These are phyloP conservation scores for Solanum chiquidenum DNA, from an alignment of 257 asterid genomes.

Conservation along the genomic window DNA sequence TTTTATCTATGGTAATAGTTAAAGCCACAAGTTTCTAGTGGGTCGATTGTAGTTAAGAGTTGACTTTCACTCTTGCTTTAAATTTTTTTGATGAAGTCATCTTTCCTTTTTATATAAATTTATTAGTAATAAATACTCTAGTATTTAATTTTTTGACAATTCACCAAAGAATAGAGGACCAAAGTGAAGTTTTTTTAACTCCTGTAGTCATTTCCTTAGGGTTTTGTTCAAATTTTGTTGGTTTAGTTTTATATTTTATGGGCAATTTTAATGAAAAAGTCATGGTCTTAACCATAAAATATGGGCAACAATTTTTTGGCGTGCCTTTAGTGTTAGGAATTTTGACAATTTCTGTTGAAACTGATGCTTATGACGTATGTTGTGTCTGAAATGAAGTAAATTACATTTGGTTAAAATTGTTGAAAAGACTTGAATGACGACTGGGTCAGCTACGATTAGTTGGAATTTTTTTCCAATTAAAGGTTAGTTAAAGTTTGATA, in stretches of 20 bases:
- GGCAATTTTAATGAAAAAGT: background rate
- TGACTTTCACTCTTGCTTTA: background rate
- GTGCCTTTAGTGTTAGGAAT: background rate
- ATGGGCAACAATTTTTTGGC: background rate
- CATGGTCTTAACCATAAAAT: background rate
- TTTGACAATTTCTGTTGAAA: background rate
- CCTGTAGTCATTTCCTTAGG: background rate
- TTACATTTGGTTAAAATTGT: background rate
- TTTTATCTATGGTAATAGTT: background rate
- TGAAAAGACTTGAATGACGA: background rate
- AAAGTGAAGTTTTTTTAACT: background rate
- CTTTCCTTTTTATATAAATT: background rate
- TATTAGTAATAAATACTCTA: background rate
- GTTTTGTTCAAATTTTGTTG: background rate
- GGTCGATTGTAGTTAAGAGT: background rate
- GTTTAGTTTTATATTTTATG: background rate
- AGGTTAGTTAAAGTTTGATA: background rate
- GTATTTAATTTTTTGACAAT: background rate
- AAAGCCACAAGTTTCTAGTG: background rate
- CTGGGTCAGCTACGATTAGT: background rate
- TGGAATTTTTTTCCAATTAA: background rate
- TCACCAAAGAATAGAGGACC: background rate
- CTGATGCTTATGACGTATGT: background rate
- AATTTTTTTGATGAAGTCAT: background rate
- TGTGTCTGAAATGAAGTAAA: background rate